Evolutionary conservation across 139 green algal species (phyloP), one percentile per base, ranked within the genome.

Genomic region (Asterochloris erici): DNA sequence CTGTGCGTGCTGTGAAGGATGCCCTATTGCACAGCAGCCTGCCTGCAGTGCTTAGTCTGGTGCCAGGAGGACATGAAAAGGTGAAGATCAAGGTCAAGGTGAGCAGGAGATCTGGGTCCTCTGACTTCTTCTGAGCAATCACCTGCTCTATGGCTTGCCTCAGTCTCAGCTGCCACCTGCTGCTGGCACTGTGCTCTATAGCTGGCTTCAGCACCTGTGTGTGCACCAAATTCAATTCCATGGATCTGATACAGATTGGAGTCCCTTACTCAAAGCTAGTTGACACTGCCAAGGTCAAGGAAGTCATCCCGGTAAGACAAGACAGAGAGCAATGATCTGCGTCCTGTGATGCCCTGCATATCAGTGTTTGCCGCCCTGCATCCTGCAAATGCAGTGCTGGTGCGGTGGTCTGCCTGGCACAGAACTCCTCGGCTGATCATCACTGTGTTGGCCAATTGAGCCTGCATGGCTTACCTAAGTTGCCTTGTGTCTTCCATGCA

Each of bases 31-130:
- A 62, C 76, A 80, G 60, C 14, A 62, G 60, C 38, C 24, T 80
- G 12, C 76, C 76, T 60, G 76, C 60, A 69, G 76, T 80, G 17
- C 60, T 80, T 0, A 70, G 60, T 26, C 47, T 80, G 76, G 60
- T 80, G 0, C 76, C 76, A 80, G 76, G 76, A 14, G 76, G 76
- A 11, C 76, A 80, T 80, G 76, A 80, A 26, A 80, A 80, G 47
- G 76, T 80, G 24, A 80, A 80, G 24, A 80, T 80, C 76, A 80
- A 80, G 19, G 47, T n/a, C 60, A 80, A 80, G 68, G 68, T 80
- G n/a, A n/a, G n/a, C n/a, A n/a, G n/a, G n/a, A n/a, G n/a, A n/a
- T n/a, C n/a, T n/a, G 68, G 76, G 76, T 60, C 60, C 68, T 6
- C 76, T 62, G 29, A n/a, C 68, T 15, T 80, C 76, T 54, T 54